phyloP scores from a whole-genome alignment of 805 yeast species.

The Lipomyces orientalis region DNA sequence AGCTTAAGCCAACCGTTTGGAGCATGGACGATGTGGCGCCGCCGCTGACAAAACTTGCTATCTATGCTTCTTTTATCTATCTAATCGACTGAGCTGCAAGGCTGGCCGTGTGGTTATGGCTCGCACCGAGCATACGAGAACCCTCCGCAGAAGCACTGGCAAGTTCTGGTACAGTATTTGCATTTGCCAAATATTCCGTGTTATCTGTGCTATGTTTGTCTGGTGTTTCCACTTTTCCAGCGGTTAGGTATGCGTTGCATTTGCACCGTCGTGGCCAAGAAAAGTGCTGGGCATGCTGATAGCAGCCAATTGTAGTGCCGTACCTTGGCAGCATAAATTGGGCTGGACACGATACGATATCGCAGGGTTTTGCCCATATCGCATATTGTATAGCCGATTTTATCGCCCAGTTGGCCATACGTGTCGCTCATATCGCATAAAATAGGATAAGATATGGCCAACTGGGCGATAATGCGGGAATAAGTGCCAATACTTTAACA shows the following conservation, averaged over 20 bases:
- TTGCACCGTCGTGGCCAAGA: constrained; percentile 1
- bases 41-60: neutral
- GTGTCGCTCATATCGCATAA: too few relatives aligned
- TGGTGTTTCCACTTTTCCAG: neutral
- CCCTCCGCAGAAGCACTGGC: neutral
- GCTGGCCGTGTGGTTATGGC: neutral
- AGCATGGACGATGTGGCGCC: neutral
- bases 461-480: too few relatives aligned
- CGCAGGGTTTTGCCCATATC: too few relatives aligned
- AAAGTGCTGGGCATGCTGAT: neutral
- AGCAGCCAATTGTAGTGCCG: neutral
- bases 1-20: neutral
- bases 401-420: too few relatives aligned
- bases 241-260: too few relatives aligned
- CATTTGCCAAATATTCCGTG: neutral
- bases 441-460: too few relatives aligned
- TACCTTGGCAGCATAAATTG: too few relatives aligned
- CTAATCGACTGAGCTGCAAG: neutral
- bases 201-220: neutral
- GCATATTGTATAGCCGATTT: too few relatives aligned
- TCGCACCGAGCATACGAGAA: neutral
- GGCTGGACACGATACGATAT: too few relatives aligned
- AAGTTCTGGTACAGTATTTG: too few relatives aligned
- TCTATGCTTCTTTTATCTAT: constrained; percentile 1
- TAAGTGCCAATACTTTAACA: too few relatives aligned